Evolutionary conservation across 805 yeast genomes (phyloP), one percentile per base, ranked within the genome.

Genomic region (Nematodospora valgi): DNA sequence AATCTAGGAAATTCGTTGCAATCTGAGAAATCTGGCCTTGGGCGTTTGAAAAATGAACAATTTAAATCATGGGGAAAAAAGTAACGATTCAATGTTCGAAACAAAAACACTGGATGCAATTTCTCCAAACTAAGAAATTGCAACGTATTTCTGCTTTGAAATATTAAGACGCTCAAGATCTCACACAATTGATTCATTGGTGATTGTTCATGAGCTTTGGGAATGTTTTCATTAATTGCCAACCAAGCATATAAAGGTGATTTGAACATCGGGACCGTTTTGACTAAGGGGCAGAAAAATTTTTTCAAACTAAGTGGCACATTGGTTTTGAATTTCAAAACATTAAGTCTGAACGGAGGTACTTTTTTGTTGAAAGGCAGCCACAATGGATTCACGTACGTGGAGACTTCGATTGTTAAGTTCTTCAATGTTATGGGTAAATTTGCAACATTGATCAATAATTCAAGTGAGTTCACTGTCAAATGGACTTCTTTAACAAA

Each of bases 231-330:
- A 20, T 25, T 15, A 7, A 20, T 11, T 13, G 29, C 12, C 6
- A 19, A 3, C 36, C 30, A 32, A 20, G 29, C 13, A 21, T 11
- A 32, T 11, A 20, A n/a, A 4, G 30, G 30, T 12, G 24, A 10
- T 24, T n/a, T 24, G 10, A 32, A 7, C 4, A 23, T 15, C 10
- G 30, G 30, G 3, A 26, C 10, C 25, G 11, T 4, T 26, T 26
- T 32, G 6, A 23, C 11, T 6, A 32, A 19, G 8, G 32, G 25
- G 10, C 23, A 17, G 11, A 7, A 8, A 19, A 10, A 5, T 16
- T 21, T 25, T 8, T 20, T 26, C 2, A 32, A n/a, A 21, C 36
- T 26, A 7, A 32, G 20, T 19, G 36, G 36, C 15, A 17, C n/a
- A 3, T 11, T 13, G 6, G 36, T 18, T 26, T 32, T 18, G 21